A percentile compares a stretch with the other conserved stretches of the same genome.
These are phyloP conservation scores for Atractiella rhizophila DNA, from an alignment of 768 basidiomycete genomes.

Conservation along the genomic window DNA sequence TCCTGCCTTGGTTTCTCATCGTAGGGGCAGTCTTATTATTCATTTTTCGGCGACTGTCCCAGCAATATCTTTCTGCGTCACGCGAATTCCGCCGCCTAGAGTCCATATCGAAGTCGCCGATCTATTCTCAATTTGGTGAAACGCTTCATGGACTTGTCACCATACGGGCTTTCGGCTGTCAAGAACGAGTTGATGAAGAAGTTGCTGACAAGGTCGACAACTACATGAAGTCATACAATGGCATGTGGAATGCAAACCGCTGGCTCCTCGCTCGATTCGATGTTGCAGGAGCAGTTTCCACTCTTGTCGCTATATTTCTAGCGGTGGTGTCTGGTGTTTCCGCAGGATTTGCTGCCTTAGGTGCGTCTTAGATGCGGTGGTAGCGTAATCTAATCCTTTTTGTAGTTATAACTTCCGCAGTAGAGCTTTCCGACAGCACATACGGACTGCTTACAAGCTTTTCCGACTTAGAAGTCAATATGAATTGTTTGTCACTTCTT, in stretches of 20 bases:
- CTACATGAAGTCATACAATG: slow-evolving; percentile 24
- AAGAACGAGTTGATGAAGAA: slow-evolving; percentile 22
- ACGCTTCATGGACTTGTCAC: slow-evolving; percentile 23
- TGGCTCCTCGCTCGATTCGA: slow-evolving; percentile 17
- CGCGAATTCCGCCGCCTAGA: slow-evolving; percentile 24
- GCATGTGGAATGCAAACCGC: slow-evolving; percentile 21
- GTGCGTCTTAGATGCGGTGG: slow-evolving; percentile 18
- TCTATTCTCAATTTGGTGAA: slow-evolving; percentile 24
- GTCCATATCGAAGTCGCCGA: slow-evolving; percentile 21
- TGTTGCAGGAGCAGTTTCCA: slow-evolving; percentile 21
- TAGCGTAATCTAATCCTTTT: too few relatives aligned
- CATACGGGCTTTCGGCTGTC: slow-evolving; percentile 24
- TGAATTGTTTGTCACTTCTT: too few relatives aligned
- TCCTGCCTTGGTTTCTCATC: too few relatives aligned
- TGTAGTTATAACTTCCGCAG: too few relatives aligned
- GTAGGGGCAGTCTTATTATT: too few relatives aligned
- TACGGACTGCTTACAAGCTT: too few relatives aligned
- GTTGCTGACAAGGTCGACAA: slow-evolving; percentile 20
- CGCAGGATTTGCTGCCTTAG: slow-evolving; percentile 21
- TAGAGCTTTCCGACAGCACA: too few relatives aligned
- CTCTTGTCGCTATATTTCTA: slow-evolving; percentile 21
- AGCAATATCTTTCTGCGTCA: slow-evolving; percentile 22
- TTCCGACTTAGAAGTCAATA: slow-evolving; percentile 16
- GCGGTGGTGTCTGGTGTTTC: slow-evolving; percentile 19
- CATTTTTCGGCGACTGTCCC: too few relatives aligned